A percentile compares a stretch with the other conserved stretches of the same genome.
phyloP scores from a whole-genome alignment of 1,284 basidiomycete species.

The Tremellales sp. region DNA sequence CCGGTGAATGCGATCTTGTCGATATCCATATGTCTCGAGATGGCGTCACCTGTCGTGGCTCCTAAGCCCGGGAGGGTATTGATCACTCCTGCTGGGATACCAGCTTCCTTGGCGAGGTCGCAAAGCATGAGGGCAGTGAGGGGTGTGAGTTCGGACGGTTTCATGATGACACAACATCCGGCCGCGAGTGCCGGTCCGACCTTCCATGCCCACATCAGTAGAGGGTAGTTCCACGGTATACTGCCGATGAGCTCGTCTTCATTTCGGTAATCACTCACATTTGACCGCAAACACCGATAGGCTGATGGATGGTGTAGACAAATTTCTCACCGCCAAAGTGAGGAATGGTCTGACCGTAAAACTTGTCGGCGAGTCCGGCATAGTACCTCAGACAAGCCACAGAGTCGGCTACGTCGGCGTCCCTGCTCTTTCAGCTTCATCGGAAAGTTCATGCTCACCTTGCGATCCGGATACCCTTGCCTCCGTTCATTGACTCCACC shows the following conservation, averaged over 20 bases:
- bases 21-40: constrained; percentile 69
- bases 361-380: constrained; percentile 64
- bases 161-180: constrained; percentile 44
- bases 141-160: constrained; percentile 87
- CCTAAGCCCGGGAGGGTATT: constrained; percentile 84
- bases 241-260: constrained; percentile 45
- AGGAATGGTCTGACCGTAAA: constrained; percentile 53
- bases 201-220: constrained; percentile 91
- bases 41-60: constrained; percentile 73
- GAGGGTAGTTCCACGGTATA: constrained; percentile 89
- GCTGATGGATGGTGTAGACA: constrained; percentile 84
- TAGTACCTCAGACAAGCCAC: constrained; percentile 75
- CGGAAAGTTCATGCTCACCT: constrained; percentile 48
- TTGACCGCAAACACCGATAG: constrained; percentile 87
- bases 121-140: constrained; percentile 71
- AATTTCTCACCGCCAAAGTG: constrained; percentile 58
- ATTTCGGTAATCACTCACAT: constrained; percentile 56
- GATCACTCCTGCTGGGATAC: constrained; percentile 88
- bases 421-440: constrained; percentile 52
- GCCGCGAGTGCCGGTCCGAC: constrained; percentile 82
- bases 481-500: constrained; percentile 69
- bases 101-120: constrained; percentile 45
- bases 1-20: constrained; percentile 64
- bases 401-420: constrained; percentile 78
- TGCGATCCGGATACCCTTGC: constrained; percentile 75